These are phyloP conservation scores for Fusarium euwallaceae DNA, from an alignment of 2,329 filamentous ascomycete genomes.

Conservation along the genomic window DNA sequence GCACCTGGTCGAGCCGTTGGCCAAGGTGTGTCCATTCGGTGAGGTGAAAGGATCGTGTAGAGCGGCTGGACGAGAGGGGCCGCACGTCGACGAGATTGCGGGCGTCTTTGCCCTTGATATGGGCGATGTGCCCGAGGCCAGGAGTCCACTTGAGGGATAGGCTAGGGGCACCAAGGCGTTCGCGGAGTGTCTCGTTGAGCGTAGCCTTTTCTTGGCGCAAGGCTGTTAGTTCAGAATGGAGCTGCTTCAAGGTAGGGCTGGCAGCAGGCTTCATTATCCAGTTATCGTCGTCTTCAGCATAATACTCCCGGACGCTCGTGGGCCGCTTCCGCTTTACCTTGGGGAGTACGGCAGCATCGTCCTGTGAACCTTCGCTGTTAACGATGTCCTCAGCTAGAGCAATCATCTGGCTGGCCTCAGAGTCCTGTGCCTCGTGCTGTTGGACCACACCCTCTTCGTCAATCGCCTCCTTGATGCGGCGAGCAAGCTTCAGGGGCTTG, in stretches of 20 bases:
- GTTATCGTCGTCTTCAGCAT: conserved; percentile 69
- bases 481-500: conserved; percentile 76
- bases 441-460: conserved; percentile 92
- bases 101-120: conserved; percentile 86
- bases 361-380: conserved; percentile 72
- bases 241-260: conserved; percentile 71
- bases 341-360: conserved; percentile 67
- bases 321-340: conserved; percentile 63
- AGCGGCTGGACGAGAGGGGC: conserved; percentile 81
- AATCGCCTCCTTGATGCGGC: conserved; percentile 80
- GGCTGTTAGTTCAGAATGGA: conserved; percentile 76
- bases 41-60: conserved; percentile 86
- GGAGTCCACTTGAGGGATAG: conserved; percentile 89
- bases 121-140: conserved; percentile 88
- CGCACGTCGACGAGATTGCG: conserved; percentile 51
- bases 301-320: conserved; percentile 67
- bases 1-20: conserved; percentile 80
- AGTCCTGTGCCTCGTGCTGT: conserved; percentile 82
- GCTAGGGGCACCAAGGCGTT: conserved; percentile 70
- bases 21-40: conserved; percentile 88
- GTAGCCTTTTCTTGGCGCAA: conserved; percentile 71
- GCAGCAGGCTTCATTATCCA: conserved; percentile 79
- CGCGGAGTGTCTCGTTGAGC: conserved; percentile 73
- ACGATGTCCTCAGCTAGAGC: conserved; percentile 80
- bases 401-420: conserved; percentile 77